Base-by-base conservation (phyloP, 495 filamentous ascomycete species). In the Hyaloscypha hepaticicola region DNA sequence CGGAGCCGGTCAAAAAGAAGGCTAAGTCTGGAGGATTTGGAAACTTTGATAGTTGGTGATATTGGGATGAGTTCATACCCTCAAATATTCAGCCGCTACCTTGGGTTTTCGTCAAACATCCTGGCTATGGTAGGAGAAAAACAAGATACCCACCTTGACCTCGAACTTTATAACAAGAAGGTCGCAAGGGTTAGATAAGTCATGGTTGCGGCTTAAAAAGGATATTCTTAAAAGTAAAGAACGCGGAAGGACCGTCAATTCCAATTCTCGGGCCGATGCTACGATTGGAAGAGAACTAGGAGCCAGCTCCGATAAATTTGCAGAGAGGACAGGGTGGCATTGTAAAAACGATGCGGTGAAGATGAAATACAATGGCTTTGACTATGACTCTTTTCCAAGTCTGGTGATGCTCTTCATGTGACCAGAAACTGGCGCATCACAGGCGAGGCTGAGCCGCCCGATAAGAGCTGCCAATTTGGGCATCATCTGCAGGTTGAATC, bases 1-100 rank as follows among this genome's bases (percentile, higher is more conserved):
- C 85, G 63, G 87, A 90, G 68, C 91, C 90, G 34, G 82, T 79
- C 9, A 88, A 85, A 73, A 97, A 97, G 77, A 96, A 96, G 77
- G 69, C 77, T 9, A 96, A 92, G 73, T 79, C 80, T 4, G 89
- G 90, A 31, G 93, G 92, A 3, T 99, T 97, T 82, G 95, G 95
- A 16, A 95, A 97, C 77, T 97, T 99, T 73, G 90, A 93, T 78
- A 78, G 69, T 33, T 95, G 91, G 91, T 94, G 65, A 69, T 58
- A 3, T 1, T 45, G 16, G 5, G 14, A 16, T 4, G 38, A 16
- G 1, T 14, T 3, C 0, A 11, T 4, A 16, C 5, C 31, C 31
- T n/a, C n/a, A n/a, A n/a, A n/a, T n/a, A n/a, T n/a, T n/a, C n/a
- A n/a, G n/a, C n/a, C n/a, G n/a, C n/a, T n/a, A n/a, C n/a, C n/a